Base-by-base conservation (phyloP, 2,329 filamentous ascomycete genomes). In the Domatiomyces globalis region DNA sequence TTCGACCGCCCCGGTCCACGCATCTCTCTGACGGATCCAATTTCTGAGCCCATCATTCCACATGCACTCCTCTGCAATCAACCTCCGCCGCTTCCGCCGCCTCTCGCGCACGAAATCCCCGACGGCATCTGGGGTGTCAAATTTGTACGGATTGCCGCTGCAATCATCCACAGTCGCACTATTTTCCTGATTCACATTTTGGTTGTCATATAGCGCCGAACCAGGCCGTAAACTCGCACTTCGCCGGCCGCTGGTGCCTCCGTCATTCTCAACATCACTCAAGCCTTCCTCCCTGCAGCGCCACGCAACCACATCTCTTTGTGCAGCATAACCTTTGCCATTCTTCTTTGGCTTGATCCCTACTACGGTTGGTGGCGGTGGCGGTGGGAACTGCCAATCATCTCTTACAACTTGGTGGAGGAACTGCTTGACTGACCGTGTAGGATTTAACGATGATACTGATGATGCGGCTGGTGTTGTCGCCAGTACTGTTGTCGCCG, bases 11-110 rank as follows among this genome's bases (percentile, higher is more conserved):
- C 85, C 83, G 1, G 88, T 90, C 90, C 90, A 96, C 5, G 80
- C 81, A 68, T 95, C 81, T 47, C 89, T 77, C 53, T 86, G 75
- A 27, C 82, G 78, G 53, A 82, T 78, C 68, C 87, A 96, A 64
- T 84, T 84, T n/a, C 81, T 77, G 51, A 95, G 66, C 0, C 90
- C 90, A 39, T 83, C 73, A 61, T 95, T 96, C 82, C 85, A 94
- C 27, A 71, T 66, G 69, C 81, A 77, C 69, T 86, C 83, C 51
- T 80, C 78, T 55, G 78, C 75, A 48, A 79, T 63, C 47, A 73
- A 76, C 59, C 73, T 76, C 50, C 80, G 73, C 43, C 78, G 73
- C 55, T 73, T 76, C 36, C 78, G 72, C 54, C 74, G 76, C 51
- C 75, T 74, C 45, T 75, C 73, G 4, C 72, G 63, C 3, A 71